Evolutionary conservation across 1,139 yeast genomes (phyloP).

Genomic region (Lodderomyces jiufengensis): DNA sequence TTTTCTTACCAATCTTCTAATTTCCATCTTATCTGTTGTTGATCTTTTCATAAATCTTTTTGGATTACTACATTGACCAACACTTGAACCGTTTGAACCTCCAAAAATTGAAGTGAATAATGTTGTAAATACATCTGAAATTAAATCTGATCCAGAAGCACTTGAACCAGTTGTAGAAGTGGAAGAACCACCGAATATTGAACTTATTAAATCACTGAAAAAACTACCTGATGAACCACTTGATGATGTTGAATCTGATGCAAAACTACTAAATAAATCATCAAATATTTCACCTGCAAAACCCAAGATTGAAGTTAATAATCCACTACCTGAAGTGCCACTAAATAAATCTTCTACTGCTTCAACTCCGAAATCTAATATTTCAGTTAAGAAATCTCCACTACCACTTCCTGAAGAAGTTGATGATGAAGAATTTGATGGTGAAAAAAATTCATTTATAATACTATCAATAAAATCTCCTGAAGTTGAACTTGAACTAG

Average conservation of each 20-base stretch:
- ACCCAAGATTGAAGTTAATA: conserved; percentile 6
- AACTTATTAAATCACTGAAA: conserved; percentile 7
- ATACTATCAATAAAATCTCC: conserved; percentile 14
- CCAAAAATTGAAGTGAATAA: conserved; percentile 12
- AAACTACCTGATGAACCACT: conserved; percentile 15
- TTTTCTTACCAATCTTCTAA: conserved; percentile 17
- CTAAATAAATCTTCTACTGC: conserved; percentile 6
- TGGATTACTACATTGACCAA: conserved; percentile 9
- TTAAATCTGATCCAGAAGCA: conserved; percentile 6
- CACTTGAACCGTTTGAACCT: conserved; percentile 11
- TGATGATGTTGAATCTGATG: conserved; percentile 9
- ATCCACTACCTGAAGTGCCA: conserved; percentile 6
- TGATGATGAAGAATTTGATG: conserved; percentile 9
- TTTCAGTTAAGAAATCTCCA: conserved; percentile 11
- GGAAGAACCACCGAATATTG: conserved; percentile 8
- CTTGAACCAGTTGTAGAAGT: conserved; percentile 1
- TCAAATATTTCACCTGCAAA: conserved; percentile 13
- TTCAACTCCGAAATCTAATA: conserved; percentile 10
- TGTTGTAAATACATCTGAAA: conserved; percentile 10
- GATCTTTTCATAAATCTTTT: conserved; percentile 7
- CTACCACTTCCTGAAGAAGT: conserved; percentile 9
- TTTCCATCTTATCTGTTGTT: conserved; percentile 18
- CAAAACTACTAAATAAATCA: conserved; percentile 16
- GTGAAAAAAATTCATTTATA: conserved; percentile 15
- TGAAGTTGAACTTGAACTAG: conserved; percentile 14